These are phyloP conservation scores for Monosiga brevicollis DNA, from an alignment of 78 protist genomes.

Conservation along the genomic window DNA sequence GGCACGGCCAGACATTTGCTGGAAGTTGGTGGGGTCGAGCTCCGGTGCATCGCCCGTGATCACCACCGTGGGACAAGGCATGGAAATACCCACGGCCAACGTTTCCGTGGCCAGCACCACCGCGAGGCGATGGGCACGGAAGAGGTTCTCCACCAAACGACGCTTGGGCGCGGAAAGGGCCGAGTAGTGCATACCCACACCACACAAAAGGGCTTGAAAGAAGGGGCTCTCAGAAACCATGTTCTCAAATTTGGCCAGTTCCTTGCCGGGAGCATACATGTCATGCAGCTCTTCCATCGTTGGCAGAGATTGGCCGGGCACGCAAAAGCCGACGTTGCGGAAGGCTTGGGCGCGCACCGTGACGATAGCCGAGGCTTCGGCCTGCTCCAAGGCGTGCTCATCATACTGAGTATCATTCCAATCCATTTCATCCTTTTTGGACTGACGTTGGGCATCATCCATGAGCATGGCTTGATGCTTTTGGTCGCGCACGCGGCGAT, in stretches of 20 bases:
- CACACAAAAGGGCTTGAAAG: slow-evolving; percentile 5
- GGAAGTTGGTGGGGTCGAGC: slow-evolving; percentile 48
- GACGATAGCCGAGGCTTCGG: too few species aligned
- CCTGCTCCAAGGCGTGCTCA: too few species aligned
- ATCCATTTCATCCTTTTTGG: too few species aligned
- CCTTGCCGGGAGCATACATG: too few species aligned
- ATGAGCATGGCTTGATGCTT: too few species aligned
- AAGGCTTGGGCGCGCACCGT: too few species aligned
- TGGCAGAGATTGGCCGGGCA: too few species aligned
- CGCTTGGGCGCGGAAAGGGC: slow-evolving; percentile 23
- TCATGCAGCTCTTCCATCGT: too few species aligned
- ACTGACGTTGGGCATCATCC: too few species aligned
- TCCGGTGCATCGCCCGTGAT: slow-evolving; percentile 51
- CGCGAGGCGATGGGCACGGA: slow-evolving; percentile 31
- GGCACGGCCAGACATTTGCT: slow-evolving; percentile 84
- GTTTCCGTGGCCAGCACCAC: slow-evolving; percentile 62
- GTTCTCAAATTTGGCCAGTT: neutral
- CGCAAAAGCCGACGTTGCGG: too few species aligned
- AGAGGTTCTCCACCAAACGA: slow-evolving; percentile 41
- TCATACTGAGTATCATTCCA: too few species aligned
- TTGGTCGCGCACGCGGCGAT: too few species aligned
- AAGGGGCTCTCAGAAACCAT: neutral
- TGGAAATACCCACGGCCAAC: slow-evolving; percentile 64
- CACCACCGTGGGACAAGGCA: slow-evolving; percentile 69
- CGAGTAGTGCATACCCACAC: slow-evolving; percentile 47